These are phyloP conservation scores for Scheffersomyces insectosa DNA, from an alignment of 1,139 yeast genomes.

Conservation along the genomic window DNA sequence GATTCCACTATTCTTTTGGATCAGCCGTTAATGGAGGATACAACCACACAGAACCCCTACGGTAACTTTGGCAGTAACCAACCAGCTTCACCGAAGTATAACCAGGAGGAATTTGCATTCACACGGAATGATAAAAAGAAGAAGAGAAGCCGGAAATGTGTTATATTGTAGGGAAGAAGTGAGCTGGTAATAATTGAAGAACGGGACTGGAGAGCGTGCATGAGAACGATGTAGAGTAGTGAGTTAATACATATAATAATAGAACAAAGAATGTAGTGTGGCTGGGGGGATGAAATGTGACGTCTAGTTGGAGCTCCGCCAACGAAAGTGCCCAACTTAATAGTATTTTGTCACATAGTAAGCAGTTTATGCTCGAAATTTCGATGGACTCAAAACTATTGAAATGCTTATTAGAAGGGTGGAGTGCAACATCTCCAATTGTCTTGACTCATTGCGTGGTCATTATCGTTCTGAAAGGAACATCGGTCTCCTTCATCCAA, in stretches of 20 bases:
- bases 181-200: not conserved
- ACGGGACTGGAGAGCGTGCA: not conserved
- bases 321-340: no score
- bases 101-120: constrained; percentile 47
- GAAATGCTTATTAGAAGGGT: no score
- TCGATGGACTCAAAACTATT: no score
- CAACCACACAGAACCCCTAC: constrained; percentile 31
- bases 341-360: no score
- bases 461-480: no score
- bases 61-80: constrained; percentile 18
- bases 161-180: constrained; percentile 26
- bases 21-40: constrained; percentile 41
- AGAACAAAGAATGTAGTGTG: no score
- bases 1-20: constrained; percentile 41
- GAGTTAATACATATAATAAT: not conserved
- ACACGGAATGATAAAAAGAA: constrained; percentile 33
- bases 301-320: no score
- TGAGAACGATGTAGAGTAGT: not conserved
- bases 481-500: no score
- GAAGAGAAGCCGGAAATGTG: constrained; percentile 29
- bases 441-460: no score
- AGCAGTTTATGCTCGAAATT: no score
- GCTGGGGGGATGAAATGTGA: no score
- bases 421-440: no score
- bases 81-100: constrained; percentile 22